phyloP scores from a whole-genome alignment of 768 basidiomycete genomes.

The Amanita molliuscula region DNA sequence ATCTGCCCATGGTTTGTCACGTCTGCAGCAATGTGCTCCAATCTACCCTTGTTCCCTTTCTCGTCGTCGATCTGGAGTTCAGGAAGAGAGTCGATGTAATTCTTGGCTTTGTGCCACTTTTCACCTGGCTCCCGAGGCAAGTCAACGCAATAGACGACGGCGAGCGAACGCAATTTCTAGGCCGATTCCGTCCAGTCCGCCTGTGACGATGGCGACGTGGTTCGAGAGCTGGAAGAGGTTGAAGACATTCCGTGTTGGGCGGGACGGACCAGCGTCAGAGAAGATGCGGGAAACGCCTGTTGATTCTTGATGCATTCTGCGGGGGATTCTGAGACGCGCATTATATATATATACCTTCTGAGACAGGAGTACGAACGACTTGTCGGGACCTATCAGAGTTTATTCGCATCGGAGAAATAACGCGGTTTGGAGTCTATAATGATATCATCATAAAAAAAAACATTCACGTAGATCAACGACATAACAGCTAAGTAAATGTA shows the following conservation, averaged over 20 bases:
- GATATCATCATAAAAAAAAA: no score
- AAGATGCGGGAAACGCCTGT: background rate
- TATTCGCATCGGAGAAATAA: no score
- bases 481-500: no score
- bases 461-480: no score
- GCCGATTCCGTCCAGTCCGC: constrained; percentile 50
- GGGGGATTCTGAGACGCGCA: no score
- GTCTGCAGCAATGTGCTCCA: constrained; percentile 43
- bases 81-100: constrained; percentile 28
- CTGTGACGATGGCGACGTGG: constrained; percentile 40
- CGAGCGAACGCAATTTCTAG: constrained; percentile 25
- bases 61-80: constrained; percentile 6
- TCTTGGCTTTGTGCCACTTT: constrained; percentile 38
- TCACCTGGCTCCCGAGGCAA: constrained; percentile 34
- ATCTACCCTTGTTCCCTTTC: constrained; percentile 14
- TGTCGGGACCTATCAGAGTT: no score
- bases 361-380: no score
- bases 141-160: constrained; percentile 50
- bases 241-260: background rate
- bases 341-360: no score
- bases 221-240: constrained; percentile 28
- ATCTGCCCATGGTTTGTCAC: constrained; percentile 43
- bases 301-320: background rate
- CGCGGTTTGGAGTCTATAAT: no score
- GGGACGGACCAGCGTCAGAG: background rate